Conservation (phyloP, 2,329 filamentous ascomycete species). For the Monilinia vaccinii-corymbosi region DNA sequence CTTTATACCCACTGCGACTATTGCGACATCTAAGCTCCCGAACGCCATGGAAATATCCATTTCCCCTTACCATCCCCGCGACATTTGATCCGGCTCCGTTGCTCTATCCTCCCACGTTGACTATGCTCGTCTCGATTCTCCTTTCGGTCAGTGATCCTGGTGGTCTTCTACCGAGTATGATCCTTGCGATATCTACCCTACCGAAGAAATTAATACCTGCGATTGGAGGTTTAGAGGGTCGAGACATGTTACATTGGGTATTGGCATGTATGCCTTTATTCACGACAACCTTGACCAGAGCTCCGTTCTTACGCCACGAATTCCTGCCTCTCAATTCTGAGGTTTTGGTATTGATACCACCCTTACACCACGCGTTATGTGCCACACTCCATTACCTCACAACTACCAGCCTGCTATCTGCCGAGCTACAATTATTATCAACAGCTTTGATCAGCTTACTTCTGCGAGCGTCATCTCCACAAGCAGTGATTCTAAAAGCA, state of each 20-base stretch:
- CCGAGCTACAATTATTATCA: conserved; percentile 83
- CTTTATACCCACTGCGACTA: conserved; percentile 53
- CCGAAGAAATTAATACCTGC: conserved; percentile 64
- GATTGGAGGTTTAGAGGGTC: conserved; percentile 44
- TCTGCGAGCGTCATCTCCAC: conserved; percentile 68
- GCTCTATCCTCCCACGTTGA: conserved; percentile 74
- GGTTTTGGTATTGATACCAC: conserved; percentile 54
- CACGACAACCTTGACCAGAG: background rate
- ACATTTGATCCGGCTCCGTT: conserved; percentile 87
- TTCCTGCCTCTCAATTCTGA: conserved; percentile 22
- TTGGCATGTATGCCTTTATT: conserved; percentile 61
- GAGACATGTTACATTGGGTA: conserved; percentile 68
- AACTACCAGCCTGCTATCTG: conserved; percentile 76
- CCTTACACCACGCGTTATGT: conserved; percentile 72
- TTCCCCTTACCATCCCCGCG: conserved; percentile 48
- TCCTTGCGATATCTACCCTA: conserved; percentile 71
- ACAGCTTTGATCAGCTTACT: conserved; percentile 74
- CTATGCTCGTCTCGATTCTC: conserved; percentile 67
- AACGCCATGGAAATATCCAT: conserved; percentile 18
- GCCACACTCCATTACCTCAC: conserved; percentile 69
- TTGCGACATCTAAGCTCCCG: conserved; percentile 33
- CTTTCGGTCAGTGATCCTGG: conserved; percentile 53
- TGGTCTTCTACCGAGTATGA: conserved; percentile 66
- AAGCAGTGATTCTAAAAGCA: conserved; percentile 75
- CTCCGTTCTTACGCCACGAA: background rate